phyloP scores from a whole-genome alignment of 441 rosid species.

The Pelargonium citronellum region DNA sequence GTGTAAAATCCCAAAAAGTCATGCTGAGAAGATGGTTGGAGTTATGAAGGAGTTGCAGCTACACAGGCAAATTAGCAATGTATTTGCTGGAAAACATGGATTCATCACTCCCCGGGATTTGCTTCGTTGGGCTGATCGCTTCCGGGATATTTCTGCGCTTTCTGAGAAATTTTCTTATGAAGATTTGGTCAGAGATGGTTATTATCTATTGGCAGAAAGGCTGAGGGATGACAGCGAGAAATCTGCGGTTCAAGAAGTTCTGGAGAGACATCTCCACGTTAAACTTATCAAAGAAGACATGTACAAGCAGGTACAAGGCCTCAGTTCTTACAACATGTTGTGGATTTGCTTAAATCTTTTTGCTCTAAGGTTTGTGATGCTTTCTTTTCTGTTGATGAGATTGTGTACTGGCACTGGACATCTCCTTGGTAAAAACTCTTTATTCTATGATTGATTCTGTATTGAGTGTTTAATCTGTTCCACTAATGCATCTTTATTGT shows the following conservation, averaged over 20 bases:
- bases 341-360: background rate
- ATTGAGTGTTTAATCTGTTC: background rate
- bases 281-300: slow-evolving; percentile 55
- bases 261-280: slow-evolving; percentile 66
- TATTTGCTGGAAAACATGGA: slow-evolving; percentile 99
- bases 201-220: slow-evolving; percentile 89
- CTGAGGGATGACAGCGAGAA: slow-evolving; percentile 82
- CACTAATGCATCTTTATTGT: background rate
- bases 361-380: background rate
- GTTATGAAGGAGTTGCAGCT: slow-evolving; percentile 93
- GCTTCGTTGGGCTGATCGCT: slow-evolving; percentile 95
- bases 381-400: background rate
- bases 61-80: slow-evolving; percentile 85
- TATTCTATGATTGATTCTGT: background rate
- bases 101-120: slow-evolving; percentile 93
- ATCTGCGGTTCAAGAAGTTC: slow-evolving; percentile 64
- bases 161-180: slow-evolving; percentile 59
- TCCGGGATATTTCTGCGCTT: slow-evolving; percentile 26
- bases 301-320: slow-evolving; percentile 51
- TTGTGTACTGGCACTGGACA: background rate
- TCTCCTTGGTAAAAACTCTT: background rate
- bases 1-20: slow-evolving; percentile 67
- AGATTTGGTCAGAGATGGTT: slow-evolving; percentile 90
- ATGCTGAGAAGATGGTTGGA: slow-evolving; percentile 79
- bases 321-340: background rate